A percentile compares a stretch with the other conserved stretches of the same genome.
These are phyloP conservation scores for Botrytis aclada DNA, from an alignment of 2,329 filamentous ascomycete species.

Conservation along the genomic window DNA sequence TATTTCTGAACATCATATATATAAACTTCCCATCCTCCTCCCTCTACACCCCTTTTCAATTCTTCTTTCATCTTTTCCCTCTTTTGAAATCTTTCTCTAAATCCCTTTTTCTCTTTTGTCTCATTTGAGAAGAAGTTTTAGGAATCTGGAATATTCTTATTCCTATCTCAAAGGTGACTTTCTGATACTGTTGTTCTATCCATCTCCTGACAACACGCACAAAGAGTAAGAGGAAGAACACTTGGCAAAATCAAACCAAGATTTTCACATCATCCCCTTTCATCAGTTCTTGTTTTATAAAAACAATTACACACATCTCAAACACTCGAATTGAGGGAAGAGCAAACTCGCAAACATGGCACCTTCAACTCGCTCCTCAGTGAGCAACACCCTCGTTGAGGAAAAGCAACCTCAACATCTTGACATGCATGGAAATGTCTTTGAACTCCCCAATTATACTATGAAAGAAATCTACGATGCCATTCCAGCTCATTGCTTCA, in stretches of 20 bases:
- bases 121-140: neutral
- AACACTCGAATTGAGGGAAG: neutral
- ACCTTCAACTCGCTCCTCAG: constrained; percentile 9
- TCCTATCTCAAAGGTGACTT: neutral
- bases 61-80: neutral
- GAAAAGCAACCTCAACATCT: constrained; percentile 38
- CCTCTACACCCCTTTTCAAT: neutral
- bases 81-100: neutral
- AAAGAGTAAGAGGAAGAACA: neutral
- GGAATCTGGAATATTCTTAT: neutral
- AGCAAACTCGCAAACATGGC: neutral
- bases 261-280: neutral
- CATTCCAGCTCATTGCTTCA: constrained; percentile 62
- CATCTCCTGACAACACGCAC: neutral
- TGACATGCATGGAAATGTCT: constrained; percentile 37
- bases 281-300: too few relatives aligned
- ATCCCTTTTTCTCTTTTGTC: neutral
- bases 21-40: neutral
- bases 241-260: neutral
- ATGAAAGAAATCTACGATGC: constrained; percentile 43
- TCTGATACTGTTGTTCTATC: neutral
- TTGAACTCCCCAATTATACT: constrained; percentile 37
- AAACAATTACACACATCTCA: neutral
- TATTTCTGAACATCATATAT: neutral
- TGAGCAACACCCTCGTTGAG: neutral